Base-by-base conservation (phyloP, 2,329 filamentous ascomycete species). In the Didymella arachidicola region DNA sequence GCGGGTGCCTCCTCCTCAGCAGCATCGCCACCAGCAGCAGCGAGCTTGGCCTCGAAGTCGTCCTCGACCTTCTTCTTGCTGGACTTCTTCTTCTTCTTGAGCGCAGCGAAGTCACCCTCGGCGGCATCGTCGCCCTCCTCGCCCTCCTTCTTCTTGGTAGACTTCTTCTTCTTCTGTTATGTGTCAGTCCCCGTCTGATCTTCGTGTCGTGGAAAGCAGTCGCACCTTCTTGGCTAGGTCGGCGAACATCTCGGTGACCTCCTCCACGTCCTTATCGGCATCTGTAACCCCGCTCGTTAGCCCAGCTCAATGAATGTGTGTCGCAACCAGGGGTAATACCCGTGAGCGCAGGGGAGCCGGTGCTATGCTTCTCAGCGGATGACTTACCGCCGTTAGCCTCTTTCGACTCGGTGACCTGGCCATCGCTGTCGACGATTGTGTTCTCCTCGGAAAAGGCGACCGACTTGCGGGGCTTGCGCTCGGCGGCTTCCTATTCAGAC, bases 361-460 rank as follows among this genome's bases (percentile, higher is more conserved):
- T 54, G 46, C 43, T 49, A 80, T 96, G 92, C 76, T 89, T 92
- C 82, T 90, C 86, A 68, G 92, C 92, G 71, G 90, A 91, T 67
- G 89, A 87, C 82, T 93, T 93, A 70, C 89, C 84, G 72, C 92
- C 90, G 72, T 89, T 87, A 73, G 83, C 79, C 70, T 86, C 84
- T 67, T 88, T 86, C 78, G 91, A 84, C 80, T 90, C 88, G 72
- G 87, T 92, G 76, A 97, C 87, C 76, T 89, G 87, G 72, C 94
- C 94, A 84, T 97, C 91, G 79, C 87, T 87, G 82, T 96, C 91
- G 78, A 97, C 93, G 72, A 97, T 88, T 67, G 91, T 86, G 71
- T 92, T 87, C 74, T 92, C 91, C 79, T 95, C 91, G 77, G 89
- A 93, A 79, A 98, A 98, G 66, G 93, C 89, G 73, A 98, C 94